Conservation (phyloP, 257 asterid species). For the Osmanthus fragrans region DNA sequence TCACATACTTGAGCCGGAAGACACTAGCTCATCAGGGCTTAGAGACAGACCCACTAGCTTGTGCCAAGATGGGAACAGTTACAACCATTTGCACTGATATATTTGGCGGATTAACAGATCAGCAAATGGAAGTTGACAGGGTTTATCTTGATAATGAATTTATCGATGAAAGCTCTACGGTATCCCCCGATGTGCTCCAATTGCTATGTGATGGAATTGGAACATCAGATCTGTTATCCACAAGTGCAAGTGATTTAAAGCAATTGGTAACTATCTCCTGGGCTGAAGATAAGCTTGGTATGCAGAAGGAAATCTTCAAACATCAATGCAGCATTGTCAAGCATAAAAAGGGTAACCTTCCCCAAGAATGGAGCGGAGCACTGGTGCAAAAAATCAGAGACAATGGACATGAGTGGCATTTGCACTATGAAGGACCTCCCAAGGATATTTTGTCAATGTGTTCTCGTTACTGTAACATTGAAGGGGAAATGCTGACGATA, state of each 20-base stretch:
- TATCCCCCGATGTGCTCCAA: slow-evolving; percentile 26
- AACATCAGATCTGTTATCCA: slow-evolving; percentile 10
- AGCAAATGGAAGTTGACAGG: slow-evolving; percentile 4
- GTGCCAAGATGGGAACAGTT: slow-evolving; percentile 28
- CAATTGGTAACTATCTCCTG: slow-evolving; percentile 14
- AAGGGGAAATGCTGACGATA: slow-evolving; percentile 4
- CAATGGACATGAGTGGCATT: background rate
- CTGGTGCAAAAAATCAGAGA: slow-evolving; percentile 23
- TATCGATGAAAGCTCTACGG: slow-evolving; percentile 22
- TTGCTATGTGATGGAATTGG: slow-evolving; percentile 34
- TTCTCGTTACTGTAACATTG: slow-evolving; percentile 23
- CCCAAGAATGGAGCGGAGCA: slow-evolving; percentile 15
- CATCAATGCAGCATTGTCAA: slow-evolving; percentile 11
- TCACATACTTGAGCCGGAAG: slow-evolving; percentile 12
- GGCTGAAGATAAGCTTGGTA: slow-evolving; percentile 33
- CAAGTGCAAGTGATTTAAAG: background rate
- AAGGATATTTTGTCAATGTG: slow-evolving; percentile 23
- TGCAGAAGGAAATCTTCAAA: slow-evolving; percentile 13
- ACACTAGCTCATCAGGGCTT: slow-evolving; percentile 19
- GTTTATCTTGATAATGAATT: slow-evolving; percentile 29
- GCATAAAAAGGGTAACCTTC: background rate
- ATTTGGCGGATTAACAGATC: slow-evolving; percentile 26
- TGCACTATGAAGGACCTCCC: slow-evolving; percentile 32
- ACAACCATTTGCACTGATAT: slow-evolving; percentile 24
- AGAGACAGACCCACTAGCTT: slow-evolving; percentile 23